Evolutionary conservation across 805 yeast genomes (phyloP).

Genomic region (Yamadazyma sp.): DNA sequence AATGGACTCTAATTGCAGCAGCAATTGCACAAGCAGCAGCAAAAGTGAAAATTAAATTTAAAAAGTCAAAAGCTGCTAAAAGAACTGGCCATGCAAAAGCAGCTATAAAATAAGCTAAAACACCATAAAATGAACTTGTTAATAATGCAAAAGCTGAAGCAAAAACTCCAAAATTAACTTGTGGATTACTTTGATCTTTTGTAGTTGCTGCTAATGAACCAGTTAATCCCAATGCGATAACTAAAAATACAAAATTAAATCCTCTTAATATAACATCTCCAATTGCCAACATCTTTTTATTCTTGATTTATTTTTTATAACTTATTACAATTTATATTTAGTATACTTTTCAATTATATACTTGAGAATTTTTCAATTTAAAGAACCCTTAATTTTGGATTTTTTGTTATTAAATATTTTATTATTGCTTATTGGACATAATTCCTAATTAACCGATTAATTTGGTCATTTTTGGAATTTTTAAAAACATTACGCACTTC

Average conservation of each 20-base stretch:
- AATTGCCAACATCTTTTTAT: slow-evolving; percentile 68
- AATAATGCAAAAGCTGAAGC: slow-evolving; percentile 84
- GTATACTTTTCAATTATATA: too few species aligned
- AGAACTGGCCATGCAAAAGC: slow-evolving; percentile 86
- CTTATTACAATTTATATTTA: too few species aligned
- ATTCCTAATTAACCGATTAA: too few species aligned
- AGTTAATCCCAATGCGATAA: slow-evolving; percentile 79
- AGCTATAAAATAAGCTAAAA: slow-evolving; percentile 70
- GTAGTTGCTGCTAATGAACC: slow-evolving; percentile 80
- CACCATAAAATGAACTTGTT: slow-evolving; percentile 76
- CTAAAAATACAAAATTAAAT: slow-evolving; percentile 70
- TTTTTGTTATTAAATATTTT: too few species aligned
- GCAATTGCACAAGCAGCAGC: slow-evolving; percentile 95
- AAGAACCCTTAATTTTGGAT: too few species aligned
- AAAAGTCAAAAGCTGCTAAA: slow-evolving; percentile 72
- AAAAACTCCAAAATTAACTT: slow-evolving; percentile 86
- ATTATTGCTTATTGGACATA: too few species aligned
- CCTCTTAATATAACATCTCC: slow-evolving; percentile 76
- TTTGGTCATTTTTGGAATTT: too few species aligned
- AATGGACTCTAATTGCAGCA: slow-evolving; percentile 81
- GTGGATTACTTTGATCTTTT: slow-evolving; percentile 53
- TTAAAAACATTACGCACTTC: too few species aligned
- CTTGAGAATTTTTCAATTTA: too few species aligned
- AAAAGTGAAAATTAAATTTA: slow-evolving; percentile 88
- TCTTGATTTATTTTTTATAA: too few species aligned